phyloP scores from a whole-genome alignment of 192 early-diverging fungal genomes.

The Rhizophagus clarus region DNA sequence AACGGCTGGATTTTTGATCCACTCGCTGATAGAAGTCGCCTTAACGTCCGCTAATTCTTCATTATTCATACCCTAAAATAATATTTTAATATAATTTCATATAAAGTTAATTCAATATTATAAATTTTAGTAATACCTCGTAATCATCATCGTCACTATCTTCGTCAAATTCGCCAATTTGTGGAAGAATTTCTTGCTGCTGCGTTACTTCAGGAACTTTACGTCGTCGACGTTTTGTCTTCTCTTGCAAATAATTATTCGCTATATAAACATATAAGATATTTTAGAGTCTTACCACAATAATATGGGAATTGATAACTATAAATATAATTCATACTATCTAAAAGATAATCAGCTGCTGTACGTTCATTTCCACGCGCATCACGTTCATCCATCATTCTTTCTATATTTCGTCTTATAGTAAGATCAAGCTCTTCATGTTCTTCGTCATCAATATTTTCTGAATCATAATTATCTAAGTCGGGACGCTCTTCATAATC shows the following conservation, averaged over 20 bases:
- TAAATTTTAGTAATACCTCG: not conserved
- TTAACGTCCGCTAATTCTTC: conserved; percentile 86
- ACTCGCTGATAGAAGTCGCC: conserved; percentile 78
- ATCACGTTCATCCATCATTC: conserved; percentile 79
- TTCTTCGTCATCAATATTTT: conserved; percentile 80
- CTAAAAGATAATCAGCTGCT: conserved; percentile 88
- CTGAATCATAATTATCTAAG: conserved; percentile 81
- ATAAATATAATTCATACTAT: conserved; percentile 44
- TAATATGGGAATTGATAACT: not conserved
- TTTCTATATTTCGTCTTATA: conserved; percentile 74
- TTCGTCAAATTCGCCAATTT: not conserved
- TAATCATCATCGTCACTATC: not conserved
- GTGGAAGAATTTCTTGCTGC: not conserved
- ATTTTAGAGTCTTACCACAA: not conserved
- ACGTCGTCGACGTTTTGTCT: not conserved
- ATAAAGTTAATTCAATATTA: not conserved
- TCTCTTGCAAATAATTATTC: not conserved
- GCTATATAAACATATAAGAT: not conserved
- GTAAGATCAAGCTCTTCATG: conserved; percentile 75
- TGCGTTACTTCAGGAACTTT: not conserved
- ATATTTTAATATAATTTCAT: not conserved
- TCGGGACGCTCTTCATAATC: conserved; percentile 79
- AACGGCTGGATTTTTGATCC: conserved; percentile 83
- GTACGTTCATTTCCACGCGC: conserved; percentile 73
- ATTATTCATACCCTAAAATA: conserved; percentile 37